Evolutionary conservation across 352 stramenopile genomes (phyloP), one percentile per base, ranked within the genome.

Genomic region (Peronosclerospora sorghi): DNA sequence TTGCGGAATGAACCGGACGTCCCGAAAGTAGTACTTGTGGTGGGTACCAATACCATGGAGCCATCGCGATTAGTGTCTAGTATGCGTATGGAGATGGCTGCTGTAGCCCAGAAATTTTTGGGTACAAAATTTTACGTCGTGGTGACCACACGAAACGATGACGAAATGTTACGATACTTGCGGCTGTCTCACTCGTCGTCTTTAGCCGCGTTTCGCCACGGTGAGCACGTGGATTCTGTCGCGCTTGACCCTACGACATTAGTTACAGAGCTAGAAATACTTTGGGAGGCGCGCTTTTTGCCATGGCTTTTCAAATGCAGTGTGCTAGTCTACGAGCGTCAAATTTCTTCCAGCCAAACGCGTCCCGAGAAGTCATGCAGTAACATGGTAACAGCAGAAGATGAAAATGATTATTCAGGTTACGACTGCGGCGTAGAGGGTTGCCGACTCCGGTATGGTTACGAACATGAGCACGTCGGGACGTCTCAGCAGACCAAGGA

Each of bases 391-490:
- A 40, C 10, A 12, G 47, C 50, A n/a, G 48, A 56, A 3, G 48
- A 53, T 28, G 52, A 68, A 2, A 41, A 29, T 10, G 72, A 79
- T 15, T 51, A 30, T 13, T 24, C 40, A 28, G 67, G 56, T 28
- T 83, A 72, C 23, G 73, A 86, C 51, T 86, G 73, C 43, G 73
- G 73, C 18, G 56, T 82, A 12, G 52, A 67, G 2, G 42, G 53
- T 50, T 86, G 73, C 32, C 73, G 73, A 35, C 71, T 86, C 21
- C 70, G 73, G 13, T 86, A 67, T 42, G 51, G 58, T 34, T 86
- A 77, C 48, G 58, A 82, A 35, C 73, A 86, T 43, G 73, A 86
- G 37, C 73, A 86, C 47, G 70, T 86, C 12, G 73, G 70, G 2
- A 55, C 73, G 8, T 80, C 73, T 8, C 56, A 82, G 32, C 56